Evolutionary conservation across 352 stramenopile genomes (phyloP), one percentile per base, ranked within the genome.

Genomic region (Halophytophthora polymorphica): DNA sequence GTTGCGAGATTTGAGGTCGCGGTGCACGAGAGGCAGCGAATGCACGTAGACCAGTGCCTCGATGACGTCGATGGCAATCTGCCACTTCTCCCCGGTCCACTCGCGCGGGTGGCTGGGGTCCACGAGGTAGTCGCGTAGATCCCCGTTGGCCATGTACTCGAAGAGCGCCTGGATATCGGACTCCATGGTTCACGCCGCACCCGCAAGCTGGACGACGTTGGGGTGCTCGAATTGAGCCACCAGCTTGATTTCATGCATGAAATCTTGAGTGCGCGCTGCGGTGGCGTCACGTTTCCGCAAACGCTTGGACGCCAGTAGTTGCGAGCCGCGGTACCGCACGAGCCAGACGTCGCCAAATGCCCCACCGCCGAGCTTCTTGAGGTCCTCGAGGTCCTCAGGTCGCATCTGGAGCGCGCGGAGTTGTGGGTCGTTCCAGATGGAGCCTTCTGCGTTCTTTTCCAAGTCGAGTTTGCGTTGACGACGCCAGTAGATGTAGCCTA

Each of bases 11-110:
- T 82, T 82, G 38, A 82, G 51, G 43, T 82, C 68, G 19, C 71
- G 71, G 39, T 82, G 71, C 35, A 82, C 72, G 45, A 79, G 65
- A 31, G 63, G 63, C 42, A 75, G 67, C 22, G 65, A 75, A 21
- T 78, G 69, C 33, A 79, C 31, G 40, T 79, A 79, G 44, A 69
- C 62, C 8, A 79, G 62, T 45, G 66, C 71, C 47, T 81, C 69
- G 7, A 62, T 62, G 5, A 83, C 61, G 37, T 86, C 71, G 10
- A 73, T 57, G 3, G 73, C 69, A 8, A 83, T 33, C 17, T 66
- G 45, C 22, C 60, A 45, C 47, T 82, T 84, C 25, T 53, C 42
- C 2, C 40, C 43, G 12, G 51, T 57, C 45, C 51, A 69, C 31
- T 50, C 53, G 0, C 40, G 35, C 14, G 44, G 50, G 17, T 46